Evolutionary conservation across 306 rosid species (phyloP), one percentile per base, ranked within the genome.

Genomic region (Begonia masoniana): DNA sequence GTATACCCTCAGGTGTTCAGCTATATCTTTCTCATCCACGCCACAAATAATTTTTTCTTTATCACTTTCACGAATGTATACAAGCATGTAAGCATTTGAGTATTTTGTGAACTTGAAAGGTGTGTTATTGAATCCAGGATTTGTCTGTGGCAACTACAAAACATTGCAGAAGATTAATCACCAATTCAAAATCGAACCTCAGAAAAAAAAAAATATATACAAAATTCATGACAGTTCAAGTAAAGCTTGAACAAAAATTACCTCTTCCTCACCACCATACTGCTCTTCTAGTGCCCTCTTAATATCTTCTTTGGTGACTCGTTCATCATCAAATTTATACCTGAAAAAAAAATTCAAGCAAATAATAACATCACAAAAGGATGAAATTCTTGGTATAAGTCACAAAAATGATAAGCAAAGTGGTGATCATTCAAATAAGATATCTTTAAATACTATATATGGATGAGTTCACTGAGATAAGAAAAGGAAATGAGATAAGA

Each of bases 81-180:
- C 95, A 73, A 89, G 97, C 95, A 89, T 89, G 64, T 89, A 89
- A 1, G 95, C 97, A 65, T 89, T 89, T 7, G 97, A 89, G 74
- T 76, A 72, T 66, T 85, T 85, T 16, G 97, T 85, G 69, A 85
- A 89, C 69, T 89, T 89, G 61, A 85, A 80, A 55, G 95, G 87
- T 54, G 94, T 68, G 60, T 82, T 80, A 72, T 89, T 82, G 68
- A 85, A 85, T 46, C 95, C 95, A 58, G 94, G 97, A 67, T 82
- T 88, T 64, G 82, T 68, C 69, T 78, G 87, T 16, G 87, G 95
- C 70, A 89, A 58, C 97, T 89, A 81, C 57, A 26, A 48, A 57
- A 61, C 61, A 68, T 42, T 68, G 52, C 16, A 60, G 61, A 52
- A 47, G 41, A 47, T 54, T 47, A 48, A 43, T 59, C 36, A 49